A percentile compares a stretch with the other conserved stretches of the same genome.
phyloP scores from a whole-genome alignment of 257 asterid species.

The Cinchona pubescens region DNA sequence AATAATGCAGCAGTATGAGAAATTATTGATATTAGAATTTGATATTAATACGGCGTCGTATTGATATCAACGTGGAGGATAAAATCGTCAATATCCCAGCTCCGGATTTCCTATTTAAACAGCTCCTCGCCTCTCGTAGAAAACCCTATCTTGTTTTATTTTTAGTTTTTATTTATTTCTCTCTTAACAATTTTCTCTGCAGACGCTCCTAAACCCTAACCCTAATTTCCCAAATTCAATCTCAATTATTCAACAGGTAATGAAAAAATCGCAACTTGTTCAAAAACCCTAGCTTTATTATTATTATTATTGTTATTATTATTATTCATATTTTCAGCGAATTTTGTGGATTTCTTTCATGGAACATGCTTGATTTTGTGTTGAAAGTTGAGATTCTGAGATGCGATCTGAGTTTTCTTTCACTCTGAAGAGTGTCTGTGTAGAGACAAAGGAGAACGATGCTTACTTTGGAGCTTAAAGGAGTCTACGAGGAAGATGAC shows the following conservation, averaged over 20 bases:
- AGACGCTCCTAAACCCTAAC: slow-evolving; percentile 30
- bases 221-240: slow-evolving; percentile 17
- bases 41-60: no score
- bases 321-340: no score
- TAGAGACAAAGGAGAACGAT: slow-evolving; percentile 68
- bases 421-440: no score
- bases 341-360: background rate
- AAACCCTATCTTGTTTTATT: slow-evolving; percentile 15
- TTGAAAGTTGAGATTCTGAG: background rate
- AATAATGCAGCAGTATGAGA: no score
- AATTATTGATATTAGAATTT: no score
- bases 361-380: background rate
- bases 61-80: background rate
- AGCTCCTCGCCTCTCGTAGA: background rate
- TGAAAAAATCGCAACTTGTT: background rate
- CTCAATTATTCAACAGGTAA: slow-evolving; percentile 22
- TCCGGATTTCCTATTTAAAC: slow-evolving; percentile 8
- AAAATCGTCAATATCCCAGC: background rate
- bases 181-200: slow-evolving; percentile 20
- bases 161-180: background rate
- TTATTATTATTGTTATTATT: no score
- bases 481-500: slow-evolving; percentile 96
- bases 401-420: slow-evolving; percentile 24
- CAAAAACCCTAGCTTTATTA: background rate
- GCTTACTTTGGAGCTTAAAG: slow-evolving; percentile 90